These are phyloP conservation scores for Chlorella vulgaris DNA, from an alignment of 139 green algal species.

Conservation along the genomic window DNA sequence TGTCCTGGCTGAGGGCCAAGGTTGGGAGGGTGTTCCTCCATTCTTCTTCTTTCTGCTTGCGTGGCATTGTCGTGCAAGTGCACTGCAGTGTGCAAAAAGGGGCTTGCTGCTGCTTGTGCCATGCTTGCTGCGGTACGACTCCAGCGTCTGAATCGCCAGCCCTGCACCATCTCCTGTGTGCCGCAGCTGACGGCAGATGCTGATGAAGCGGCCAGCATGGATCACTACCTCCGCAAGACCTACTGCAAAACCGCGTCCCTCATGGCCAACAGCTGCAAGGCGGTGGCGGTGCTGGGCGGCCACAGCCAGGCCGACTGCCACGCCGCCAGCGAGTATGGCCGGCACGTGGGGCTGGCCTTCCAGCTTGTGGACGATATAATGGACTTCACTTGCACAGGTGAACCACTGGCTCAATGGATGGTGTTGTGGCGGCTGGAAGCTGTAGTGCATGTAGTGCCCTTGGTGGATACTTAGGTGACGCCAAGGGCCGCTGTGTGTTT, in stretches of 20 bases:
- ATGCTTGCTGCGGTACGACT: no score
- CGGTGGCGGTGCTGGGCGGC: conserved; percentile 26
- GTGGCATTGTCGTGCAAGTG: neutral
- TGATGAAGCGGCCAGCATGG: conserved; percentile 75
- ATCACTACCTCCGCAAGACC: conserved; percentile 92
- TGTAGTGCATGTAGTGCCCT: neutral
- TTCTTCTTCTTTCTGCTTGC: neutral
- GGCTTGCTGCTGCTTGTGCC: no score
- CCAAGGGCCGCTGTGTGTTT: no score
- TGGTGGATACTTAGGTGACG: neutral
- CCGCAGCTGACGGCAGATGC: conserved; percentile 85
- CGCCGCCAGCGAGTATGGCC: conserved; percentile 77
- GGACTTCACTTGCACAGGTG: conserved; percentile 84
- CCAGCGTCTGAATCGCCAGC: no score
- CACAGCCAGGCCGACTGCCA: conserved; percentile 31
- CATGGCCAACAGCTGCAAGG: conserved; percentile 59
- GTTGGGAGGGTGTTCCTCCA: neutral
- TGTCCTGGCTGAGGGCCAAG: neutral
- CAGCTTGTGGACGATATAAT: conserved; percentile 97
- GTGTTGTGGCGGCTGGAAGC: no score
- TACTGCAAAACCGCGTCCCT: conserved; percentile 98
- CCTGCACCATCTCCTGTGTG: no score
- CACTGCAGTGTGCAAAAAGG: no score
- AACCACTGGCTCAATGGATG: no score
- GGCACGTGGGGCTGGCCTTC: conserved; percentile 94